Conservation (phyloP, 805 yeast genomes). For the Teunomyces lycoperdinae region DNA sequence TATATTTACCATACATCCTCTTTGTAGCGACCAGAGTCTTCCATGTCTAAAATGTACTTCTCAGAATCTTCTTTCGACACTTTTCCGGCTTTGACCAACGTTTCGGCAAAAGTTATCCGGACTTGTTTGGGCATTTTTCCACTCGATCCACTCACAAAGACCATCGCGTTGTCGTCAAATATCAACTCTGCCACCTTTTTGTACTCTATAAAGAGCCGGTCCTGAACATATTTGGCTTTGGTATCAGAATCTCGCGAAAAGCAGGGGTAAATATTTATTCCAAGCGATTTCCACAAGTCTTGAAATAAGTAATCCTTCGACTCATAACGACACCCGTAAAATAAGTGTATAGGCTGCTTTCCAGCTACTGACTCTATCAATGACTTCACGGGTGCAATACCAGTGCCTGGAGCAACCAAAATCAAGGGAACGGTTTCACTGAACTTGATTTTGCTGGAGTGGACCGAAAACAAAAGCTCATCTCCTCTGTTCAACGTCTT, state of each 20-base stretch:
- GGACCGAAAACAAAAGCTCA: slow-evolving; percentile 49
- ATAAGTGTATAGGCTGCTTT: slow-evolving; percentile 45
- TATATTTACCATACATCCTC: slow-evolving; percentile 80
- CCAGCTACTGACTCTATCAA: slow-evolving; percentile 45
- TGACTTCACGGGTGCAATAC: slow-evolving; percentile 88
- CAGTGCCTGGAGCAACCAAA: slow-evolving; percentile 92
- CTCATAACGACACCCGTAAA: slow-evolving; percentile 71
- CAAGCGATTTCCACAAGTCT: slow-evolving; percentile 47
- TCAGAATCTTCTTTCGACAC: slow-evolving; percentile 46
- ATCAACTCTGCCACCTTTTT: slow-evolving; percentile 51
- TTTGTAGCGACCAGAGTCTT: slow-evolving; percentile 61
- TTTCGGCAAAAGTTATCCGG: slow-evolving; percentile 69
- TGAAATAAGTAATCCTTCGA: slow-evolving; percentile 69
- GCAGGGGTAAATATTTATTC: slow-evolving; percentile 38
- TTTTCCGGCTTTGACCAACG: slow-evolving; percentile 47
- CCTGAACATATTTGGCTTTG: slow-evolving; percentile 67
- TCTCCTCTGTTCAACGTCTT: slow-evolving; percentile 48
- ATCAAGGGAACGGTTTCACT: slow-evolving; percentile 35
- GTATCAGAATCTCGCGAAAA: slow-evolving; percentile 48
- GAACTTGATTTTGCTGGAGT: slow-evolving; percentile 43
- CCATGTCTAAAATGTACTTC: slow-evolving; percentile 55
- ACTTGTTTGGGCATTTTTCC: slow-evolving; percentile 94
- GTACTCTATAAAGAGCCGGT: slow-evolving; percentile 54
- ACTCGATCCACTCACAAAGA: slow-evolving; percentile 89
- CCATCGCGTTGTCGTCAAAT: slow-evolving; percentile 50